These are phyloP conservation scores for Conticribra guillardii DNA, from an alignment of 108 stramenopile genomes.

Conservation along the genomic window DNA sequence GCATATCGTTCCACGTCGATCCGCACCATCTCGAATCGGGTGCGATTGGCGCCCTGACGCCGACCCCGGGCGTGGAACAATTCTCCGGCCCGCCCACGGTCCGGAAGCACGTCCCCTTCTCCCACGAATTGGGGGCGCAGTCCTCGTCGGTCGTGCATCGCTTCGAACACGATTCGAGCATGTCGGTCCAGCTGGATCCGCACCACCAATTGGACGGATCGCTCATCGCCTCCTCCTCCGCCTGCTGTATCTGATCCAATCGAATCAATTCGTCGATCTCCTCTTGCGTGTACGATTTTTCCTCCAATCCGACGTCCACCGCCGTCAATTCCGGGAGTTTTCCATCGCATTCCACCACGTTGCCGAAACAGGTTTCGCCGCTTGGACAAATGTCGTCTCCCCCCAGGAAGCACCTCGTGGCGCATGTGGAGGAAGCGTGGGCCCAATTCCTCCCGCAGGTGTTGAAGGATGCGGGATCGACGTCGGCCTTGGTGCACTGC, in stretches of 20 bases:
- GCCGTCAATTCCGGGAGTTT: constrained; percentile 42
- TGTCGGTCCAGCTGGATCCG: constrained; percentile 33
- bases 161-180: constrained; percentile 43
- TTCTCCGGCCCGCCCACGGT: constrained; percentile 45
- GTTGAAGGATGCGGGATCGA: constrained; percentile 41
- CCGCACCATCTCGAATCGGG: constrained; percentile 40
- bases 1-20: constrained; percentile 42
- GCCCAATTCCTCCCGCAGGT: constrained; percentile 35
- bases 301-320: constrained; percentile 33
- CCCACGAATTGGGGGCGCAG: constrained; percentile 33
- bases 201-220: constrained; percentile 51
- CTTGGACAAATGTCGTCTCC: constrained; percentile 32
- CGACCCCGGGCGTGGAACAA: constrained; percentile 33
- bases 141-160: constrained; percentile 36
- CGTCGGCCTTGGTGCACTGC: constrained; percentile 19
- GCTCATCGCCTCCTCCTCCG: constrained; percentile 36
- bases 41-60: constrained; percentile 10
- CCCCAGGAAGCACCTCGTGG: constrained; percentile 35
- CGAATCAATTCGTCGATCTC: constrained; percentile 30
- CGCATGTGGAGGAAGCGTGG: constrained; percentile 32
- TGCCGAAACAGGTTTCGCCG: constrained; percentile 38
- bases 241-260: constrained; percentile 18
- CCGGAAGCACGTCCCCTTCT: constrained; percentile 26
- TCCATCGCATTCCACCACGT: constrained; percentile 34
- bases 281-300: constrained; percentile 32